Conservation (phyloP, 306 rosid genomes). For the cucumber (Cucumis sativus) region DNA sequence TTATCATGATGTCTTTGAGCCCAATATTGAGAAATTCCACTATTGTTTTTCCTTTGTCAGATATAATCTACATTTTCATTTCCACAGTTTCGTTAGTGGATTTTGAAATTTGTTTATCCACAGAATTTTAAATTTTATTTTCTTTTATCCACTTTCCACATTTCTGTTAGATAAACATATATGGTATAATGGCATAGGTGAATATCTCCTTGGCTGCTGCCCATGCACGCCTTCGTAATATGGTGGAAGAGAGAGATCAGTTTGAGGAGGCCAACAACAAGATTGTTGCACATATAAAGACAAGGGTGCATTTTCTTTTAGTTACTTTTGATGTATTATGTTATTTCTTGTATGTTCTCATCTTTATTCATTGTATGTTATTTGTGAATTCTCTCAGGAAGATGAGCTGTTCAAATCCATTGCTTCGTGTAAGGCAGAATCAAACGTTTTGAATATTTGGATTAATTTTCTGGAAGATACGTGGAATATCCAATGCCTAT, state of each 20-base stretch:
- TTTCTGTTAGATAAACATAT: background rate
- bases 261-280: conserved; percentile 93
- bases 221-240: conserved; percentile 67
- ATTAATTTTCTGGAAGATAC: conserved; percentile 93
- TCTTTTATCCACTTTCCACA: background rate
- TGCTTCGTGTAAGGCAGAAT: conserved; percentile 56
- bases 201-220: conserved; percentile 82
- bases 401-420: conserved; percentile 72
- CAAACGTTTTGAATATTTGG: conserved; percentile 79
- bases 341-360: background rate
- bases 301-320: conserved; percentile 34
- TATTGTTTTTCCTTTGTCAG: background rate
- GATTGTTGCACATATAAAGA: conserved; percentile 73
- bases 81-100: background rate
- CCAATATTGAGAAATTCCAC: background rate
- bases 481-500: conserved; percentile 67
- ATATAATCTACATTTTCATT: background rate
- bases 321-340: background rate
- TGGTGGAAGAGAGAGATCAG: conserved; percentile 91
- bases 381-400: conserved; percentile 44
- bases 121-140: background rate
- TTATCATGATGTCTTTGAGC: background rate
- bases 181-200: conserved; percentile 31
- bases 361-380: background rate
- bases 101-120: background rate